These are phyloP conservation scores for Strobilomyces dryophilus DNA, from an alignment of 768 basidiomycete genomes.

Conservation along the genomic window DNA sequence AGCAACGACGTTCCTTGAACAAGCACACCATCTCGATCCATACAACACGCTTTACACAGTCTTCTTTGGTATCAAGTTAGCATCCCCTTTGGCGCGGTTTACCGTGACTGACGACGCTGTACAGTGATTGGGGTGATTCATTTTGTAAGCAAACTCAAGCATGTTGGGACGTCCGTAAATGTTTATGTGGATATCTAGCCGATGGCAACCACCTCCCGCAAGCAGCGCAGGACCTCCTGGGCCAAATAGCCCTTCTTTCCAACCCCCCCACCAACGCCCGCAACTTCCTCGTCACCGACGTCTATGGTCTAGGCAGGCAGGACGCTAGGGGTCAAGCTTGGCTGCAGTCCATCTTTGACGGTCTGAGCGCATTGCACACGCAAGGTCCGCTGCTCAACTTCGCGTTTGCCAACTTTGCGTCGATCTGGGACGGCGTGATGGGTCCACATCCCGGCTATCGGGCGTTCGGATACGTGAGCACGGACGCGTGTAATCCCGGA, in stretches of 20 bases:
- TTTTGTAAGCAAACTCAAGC: slow-evolving; percentile 27
- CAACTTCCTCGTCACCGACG: slow-evolving; percentile 47
- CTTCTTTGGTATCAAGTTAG: slow-evolving; percentile 56
- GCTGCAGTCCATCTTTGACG: slow-evolving; percentile 43
- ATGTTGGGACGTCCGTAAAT: neutral
- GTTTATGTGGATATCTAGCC: slow-evolving; percentile 17
- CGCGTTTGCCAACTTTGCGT: slow-evolving; percentile 45
- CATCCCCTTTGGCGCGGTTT: neutral
- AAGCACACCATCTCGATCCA: slow-evolving; percentile 41
- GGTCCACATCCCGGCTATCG: slow-evolving; percentile 38
- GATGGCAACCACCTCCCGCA: slow-evolving; percentile 46
- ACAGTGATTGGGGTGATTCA: slow-evolving; percentile 43
- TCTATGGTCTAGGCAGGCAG: slow-evolving; percentile 44
- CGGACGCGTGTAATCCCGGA: slow-evolving; percentile 34
- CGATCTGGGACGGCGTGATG: slow-evolving; percentile 49
- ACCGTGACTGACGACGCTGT: slow-evolving; percentile 1
- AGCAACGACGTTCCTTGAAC: slow-evolving; percentile 44
- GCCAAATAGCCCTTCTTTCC: slow-evolving; percentile 44
- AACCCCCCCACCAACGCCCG: slow-evolving; percentile 47
- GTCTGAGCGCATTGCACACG: slow-evolving; percentile 34
- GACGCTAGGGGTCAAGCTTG: slow-evolving; percentile 42
- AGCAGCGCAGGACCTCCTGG: slow-evolving; percentile 41
- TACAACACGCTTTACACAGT: slow-evolving; percentile 46
- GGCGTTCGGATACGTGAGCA: slow-evolving; percentile 47
- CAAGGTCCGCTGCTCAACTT: slow-evolving; percentile 32